These are phyloP conservation scores for Peziza echinospora DNA, from an alignment of 495 filamentous ascomycete genomes.

Conservation along the genomic window DNA sequence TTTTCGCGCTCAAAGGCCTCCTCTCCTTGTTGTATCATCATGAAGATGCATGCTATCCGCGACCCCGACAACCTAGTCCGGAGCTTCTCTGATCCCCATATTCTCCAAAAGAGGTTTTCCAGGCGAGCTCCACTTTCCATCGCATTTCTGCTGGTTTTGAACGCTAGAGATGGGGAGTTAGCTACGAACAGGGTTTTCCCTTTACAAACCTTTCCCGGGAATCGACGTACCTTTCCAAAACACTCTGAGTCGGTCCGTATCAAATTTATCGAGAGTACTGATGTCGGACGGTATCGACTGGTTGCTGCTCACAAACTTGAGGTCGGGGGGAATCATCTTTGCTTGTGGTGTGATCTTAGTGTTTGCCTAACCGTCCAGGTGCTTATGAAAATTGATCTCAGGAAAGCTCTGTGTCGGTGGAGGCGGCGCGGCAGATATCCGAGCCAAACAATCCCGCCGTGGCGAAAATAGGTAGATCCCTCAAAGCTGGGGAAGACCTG, in stretches of 20 bases:
- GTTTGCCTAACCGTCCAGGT: not conserved
- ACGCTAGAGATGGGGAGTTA: slow-evolving; percentile 13
- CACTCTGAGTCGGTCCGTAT: not conserved
- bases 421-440: not conserved
- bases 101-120: slow-evolving; percentile 19
- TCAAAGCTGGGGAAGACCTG: not conserved
- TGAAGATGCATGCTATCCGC: slow-evolving; percentile 16
- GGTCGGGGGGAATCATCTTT: not conserved
- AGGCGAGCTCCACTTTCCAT: slow-evolving; percentile 17
- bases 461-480: not conserved
- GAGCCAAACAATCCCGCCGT: not conserved
- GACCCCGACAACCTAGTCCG: slow-evolving; percentile 13
- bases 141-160: slow-evolving; percentile 17
- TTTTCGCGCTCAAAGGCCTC: slow-evolving; percentile 8
- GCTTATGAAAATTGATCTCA: not conserved
- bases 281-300: not conserved
- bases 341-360: not conserved
- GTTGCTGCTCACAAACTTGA: not conserved
- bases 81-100: slow-evolving; percentile 17
- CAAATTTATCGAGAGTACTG: not conserved
- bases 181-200: no score
- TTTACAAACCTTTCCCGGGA: no score
- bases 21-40: slow-evolving; percentile 15
- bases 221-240: not conserved
- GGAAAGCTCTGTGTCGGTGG: not conserved